Base-by-base conservation (phyloP, 1,139 yeast genomes). In the Pichia kudriavzevii region DNA sequence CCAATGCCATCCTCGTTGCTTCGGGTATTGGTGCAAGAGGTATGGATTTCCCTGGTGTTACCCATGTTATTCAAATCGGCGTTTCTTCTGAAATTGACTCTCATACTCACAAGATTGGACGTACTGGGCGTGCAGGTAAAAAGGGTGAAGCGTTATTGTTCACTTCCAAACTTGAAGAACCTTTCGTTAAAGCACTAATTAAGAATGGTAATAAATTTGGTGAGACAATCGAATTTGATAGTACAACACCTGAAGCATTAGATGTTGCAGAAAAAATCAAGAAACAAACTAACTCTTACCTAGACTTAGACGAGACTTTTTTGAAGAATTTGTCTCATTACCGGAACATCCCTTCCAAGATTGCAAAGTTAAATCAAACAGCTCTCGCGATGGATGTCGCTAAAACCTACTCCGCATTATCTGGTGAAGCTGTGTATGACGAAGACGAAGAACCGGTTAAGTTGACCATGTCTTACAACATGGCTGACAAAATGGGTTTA, bases 11-110 rank as follows among this genome's bases (percentile, higher is more conserved):
- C 28, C 66, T 88, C 38, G 72, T 88, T 33, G 80, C 94, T 30
- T 84, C 95, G 2, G 95, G 88, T 60, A 96, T 91, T 37, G 94
- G 91, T 45, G 96, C 97, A 3, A 77, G 97, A 63, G 97, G 98
- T 51, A 78, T 91, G 78, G 95, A 87, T 63, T 82, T 87, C 68
- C 88, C 87, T 32, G 75, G 75, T 49, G 93, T 91, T 22, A 63
- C 83, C 19, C 81, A 83, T 50, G 95, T 87, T 36, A 63, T 81
- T 51, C 95, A 87, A 61, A 58, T 82, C 39, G 79, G 85, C 46
- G 69, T 79, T n/a, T 84, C 93, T 44, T 61, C 69, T 30, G 85
- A 79, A 39, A 62, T 79, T 24, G 75, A 88, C 12, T 80, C 82
- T 44, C 88, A 88, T 56, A 75, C 88, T 35, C 98, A 91, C 59